Evolutionary conservation across 208 protist species (phyloP).

Genomic region (Porcisia hertigi): DNA sequence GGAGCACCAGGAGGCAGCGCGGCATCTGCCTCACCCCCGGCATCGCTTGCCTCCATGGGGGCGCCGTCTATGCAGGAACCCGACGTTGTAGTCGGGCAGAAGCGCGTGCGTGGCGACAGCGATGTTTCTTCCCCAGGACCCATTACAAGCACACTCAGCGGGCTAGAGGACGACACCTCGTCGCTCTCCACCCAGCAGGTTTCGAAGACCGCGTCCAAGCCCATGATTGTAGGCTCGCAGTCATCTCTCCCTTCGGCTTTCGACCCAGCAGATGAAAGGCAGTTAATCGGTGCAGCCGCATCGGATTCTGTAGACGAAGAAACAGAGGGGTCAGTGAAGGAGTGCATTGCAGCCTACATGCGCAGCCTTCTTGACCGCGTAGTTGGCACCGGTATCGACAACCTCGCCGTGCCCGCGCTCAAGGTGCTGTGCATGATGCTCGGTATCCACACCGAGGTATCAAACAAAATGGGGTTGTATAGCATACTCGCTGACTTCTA

Average conservation of each 20-base stretch:
- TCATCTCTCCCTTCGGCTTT: not conserved
- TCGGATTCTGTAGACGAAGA: not conserved
- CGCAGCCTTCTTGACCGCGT: conserved; percentile 75
- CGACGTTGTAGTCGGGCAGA: conserved; percentile 3
- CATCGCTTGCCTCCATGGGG: not conserved
- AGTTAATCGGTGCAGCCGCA: not conserved
- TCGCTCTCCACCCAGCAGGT: not conserved
- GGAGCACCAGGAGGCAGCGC: conserved; percentile 9
- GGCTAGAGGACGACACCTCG: not conserved
- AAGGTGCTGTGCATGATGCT: conserved; percentile 80
- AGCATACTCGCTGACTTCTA: conserved; percentile 80
- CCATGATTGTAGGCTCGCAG: not conserved
- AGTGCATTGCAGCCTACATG: conserved; percentile 77
- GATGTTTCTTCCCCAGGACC: not conserved
- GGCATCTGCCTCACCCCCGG: conserved; percentile 6
- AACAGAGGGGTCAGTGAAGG: conserved; percentile 37
- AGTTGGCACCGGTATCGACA: conserved; percentile 71
- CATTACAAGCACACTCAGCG: not conserved
- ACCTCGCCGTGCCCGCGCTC: conserved; percentile 58
- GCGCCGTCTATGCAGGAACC: not conserved
- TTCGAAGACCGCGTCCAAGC: not conserved
- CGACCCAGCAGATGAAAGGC: conserved; percentile 2
- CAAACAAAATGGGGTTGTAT: conserved; percentile 69
- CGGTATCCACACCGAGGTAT: conserved; percentile 46
- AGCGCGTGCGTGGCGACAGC: conserved; percentile 3